Conservation (phyloP, 192 early-diverging fungal species). For the Coemansia sp. region DNA sequence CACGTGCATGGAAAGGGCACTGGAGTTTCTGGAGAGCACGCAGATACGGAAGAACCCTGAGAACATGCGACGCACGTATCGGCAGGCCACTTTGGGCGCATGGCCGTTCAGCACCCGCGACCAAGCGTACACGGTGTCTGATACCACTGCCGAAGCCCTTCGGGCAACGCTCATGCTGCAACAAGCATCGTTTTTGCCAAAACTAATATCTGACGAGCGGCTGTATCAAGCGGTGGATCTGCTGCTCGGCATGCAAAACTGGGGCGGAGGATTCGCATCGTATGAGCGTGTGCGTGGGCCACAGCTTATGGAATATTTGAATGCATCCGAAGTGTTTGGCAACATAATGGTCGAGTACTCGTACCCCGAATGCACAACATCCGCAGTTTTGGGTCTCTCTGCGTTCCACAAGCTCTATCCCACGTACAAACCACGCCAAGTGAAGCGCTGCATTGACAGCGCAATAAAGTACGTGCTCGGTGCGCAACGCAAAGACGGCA, state of each 20-base stretch:
- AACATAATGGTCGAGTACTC: constrained; percentile 97
- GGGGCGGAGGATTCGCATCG: constrained; percentile 86
- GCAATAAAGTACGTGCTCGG: constrained; percentile 76
- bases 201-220: constrained; percentile 68
- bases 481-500: constrained; percentile 77
- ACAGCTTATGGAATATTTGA: constrained; percentile 78
- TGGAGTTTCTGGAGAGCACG: constrained; percentile 82
- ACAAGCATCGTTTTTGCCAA: constrained; percentile 58
- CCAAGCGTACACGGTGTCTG: constrained; percentile 94
- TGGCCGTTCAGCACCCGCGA: constrained; percentile 96
- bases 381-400: constrained; percentile 81
- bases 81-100: constrained; percentile 84
- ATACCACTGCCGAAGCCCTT: constrained; percentile 92
- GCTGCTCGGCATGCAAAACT: constrained; percentile 89
- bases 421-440: constrained; percentile 77
- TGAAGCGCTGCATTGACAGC: constrained; percentile 62
- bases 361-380: constrained; percentile 97
- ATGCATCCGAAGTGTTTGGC: constrained; percentile 97
- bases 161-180: constrained; percentile 79
- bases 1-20: constrained; percentile 61
- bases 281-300: constrained; percentile 87
- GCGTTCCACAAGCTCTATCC: constrained; percentile 76
- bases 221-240: constrained; percentile 86
- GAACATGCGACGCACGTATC: constrained; percentile 68
- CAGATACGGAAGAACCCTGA: constrained; percentile 80